Evolutionary conservation across 371 early-diverging fungal species (phyloP), one percentile per base, ranked within the genome.

Genomic region (Cokeromyces recurvatus): DNA sequence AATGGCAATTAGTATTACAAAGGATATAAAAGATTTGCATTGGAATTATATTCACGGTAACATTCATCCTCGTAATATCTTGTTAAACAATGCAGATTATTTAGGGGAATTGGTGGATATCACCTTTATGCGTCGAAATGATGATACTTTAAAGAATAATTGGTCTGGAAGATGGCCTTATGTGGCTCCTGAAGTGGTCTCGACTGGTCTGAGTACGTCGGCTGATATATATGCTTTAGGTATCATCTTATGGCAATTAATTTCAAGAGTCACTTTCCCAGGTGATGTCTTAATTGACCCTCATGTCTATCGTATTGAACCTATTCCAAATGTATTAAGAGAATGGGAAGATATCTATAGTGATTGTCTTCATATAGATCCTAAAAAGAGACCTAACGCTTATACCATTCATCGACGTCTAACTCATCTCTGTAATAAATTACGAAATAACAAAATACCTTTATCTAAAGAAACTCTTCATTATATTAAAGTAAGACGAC

Each of bases 1-100:
- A 43, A 42, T 67, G 17, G 71, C 71, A 0, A 55, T 71, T 24
- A 62, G 62, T 36, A 57, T 71, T 19, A 67, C 71, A 5, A 71
- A 71, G 34, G 55, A 59, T 12, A 48, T 71, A 21, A 71, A 71
- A 41, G 68, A 71, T 41, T 36, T 71, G 2, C 71, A 71, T 20
- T 71, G 71, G 71, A 64, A 56, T 20, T 71, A 59, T 31, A 51
- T 71, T 12, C 71, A 71, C 38, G 71, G 71, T 35, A 71, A 71
- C 21, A 62, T 71, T 12, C 71, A 71, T 42, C 67, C 71, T 3
- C 64, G 71, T 19, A 71, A 71, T 32, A 62, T 71, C 20, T 34
- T 71, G 31, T 39, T 71, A 36, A 62, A 62, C 40, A 60, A 64
- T 49, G 71, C 53, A 10, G 71, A 67, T 22, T 53, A 61, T 25